phyloP scores from a whole-genome alignment of 164 flowering plant species.

The Stephania japonica region DNA sequence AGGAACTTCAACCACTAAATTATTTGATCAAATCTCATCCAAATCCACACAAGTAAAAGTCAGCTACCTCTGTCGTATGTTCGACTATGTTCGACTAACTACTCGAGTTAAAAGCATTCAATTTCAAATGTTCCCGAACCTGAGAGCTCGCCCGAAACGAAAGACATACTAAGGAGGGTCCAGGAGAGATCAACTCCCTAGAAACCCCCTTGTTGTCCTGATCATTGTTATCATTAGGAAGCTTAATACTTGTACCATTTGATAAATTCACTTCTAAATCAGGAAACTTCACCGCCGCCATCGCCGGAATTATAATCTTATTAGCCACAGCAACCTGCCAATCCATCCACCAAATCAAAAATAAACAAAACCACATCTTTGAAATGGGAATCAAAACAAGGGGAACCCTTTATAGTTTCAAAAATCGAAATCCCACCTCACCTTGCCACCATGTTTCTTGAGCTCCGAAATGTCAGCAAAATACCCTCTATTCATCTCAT shows the following conservation, averaged over 20 bases:
- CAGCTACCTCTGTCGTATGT: not conserved
- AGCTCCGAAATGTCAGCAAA: constrained; percentile 80
- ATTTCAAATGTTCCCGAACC: constrained; percentile 32
- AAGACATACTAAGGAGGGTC: constrained; percentile 74
- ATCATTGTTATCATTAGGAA: constrained; percentile 41
- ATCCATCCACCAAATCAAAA: constrained; percentile 1
- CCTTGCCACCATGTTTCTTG: constrained; percentile 93
- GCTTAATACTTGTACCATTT: constrained; percentile 48
- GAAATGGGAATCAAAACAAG: not conserved
- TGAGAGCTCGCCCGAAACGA: constrained; percentile 83
- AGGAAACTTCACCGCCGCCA: constrained; percentile 75
- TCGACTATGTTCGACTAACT: not conserved
- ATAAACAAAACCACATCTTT: not conserved
- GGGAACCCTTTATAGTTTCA: not conserved
- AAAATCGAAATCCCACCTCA: constrained; percentile 19
- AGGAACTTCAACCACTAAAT: not conserved
- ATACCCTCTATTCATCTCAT: constrained; percentile 93
- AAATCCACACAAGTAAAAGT: not conserved
- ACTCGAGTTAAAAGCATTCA: not conserved
- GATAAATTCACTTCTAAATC: constrained; percentile 49
- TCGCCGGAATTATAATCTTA: constrained; percentile 63
- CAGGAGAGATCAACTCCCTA: constrained; percentile 22
- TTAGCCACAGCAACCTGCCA: constrained; percentile 65
- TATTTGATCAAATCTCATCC: not conserved
- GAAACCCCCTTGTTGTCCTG: constrained; percentile 26